Conservation (phyloP, 2,329 filamentous ascomycete genomes). For the Alternaria brassicae region DNA sequence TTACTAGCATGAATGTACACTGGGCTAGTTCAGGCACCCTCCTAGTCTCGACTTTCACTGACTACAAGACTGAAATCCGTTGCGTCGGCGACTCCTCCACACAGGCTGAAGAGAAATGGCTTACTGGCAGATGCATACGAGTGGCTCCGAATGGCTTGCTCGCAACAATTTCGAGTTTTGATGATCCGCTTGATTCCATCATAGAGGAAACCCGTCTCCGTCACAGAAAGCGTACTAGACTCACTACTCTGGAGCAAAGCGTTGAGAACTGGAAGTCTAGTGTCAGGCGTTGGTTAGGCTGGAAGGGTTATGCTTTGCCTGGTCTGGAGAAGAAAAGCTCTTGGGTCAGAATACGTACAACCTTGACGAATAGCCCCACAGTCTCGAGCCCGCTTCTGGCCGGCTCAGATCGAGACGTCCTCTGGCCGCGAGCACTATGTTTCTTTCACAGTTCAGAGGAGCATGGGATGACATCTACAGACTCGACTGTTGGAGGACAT, state of each 20-base stretch:
- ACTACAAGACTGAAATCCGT: constrained; percentile 31
- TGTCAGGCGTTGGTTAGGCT: constrained; percentile 44
- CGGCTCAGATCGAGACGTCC: constrained; percentile 34
- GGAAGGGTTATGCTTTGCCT: constrained; percentile 44
- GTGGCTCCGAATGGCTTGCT: constrained; percentile 46
- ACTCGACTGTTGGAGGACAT: constrained; percentile 6
- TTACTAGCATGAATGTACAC: constrained; percentile 42
- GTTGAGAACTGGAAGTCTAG: constrained; percentile 46
- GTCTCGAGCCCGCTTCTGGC: constrained; percentile 22
- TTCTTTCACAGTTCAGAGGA: constrained; percentile 30
- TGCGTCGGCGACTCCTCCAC: constrained; percentile 26
- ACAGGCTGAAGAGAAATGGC: constrained; percentile 25
- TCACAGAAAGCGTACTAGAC: constrained; percentile 37
- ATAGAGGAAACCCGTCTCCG: constrained; percentile 29
- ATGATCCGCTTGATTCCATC: constrained; percentile 34
- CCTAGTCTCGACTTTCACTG: constrained; percentile 40
- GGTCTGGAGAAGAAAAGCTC: constrained; percentile 33
- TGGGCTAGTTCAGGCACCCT: constrained; percentile 48
- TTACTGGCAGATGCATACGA: constrained; percentile 41
- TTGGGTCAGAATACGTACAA: constrained; percentile 44
- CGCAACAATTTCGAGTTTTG: constrained; percentile 40
- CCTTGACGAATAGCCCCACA: constrained; percentile 14
- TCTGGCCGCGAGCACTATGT: constrained; percentile 49
- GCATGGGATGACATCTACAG: neutral
- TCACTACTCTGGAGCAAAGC: constrained; percentile 35